Evolutionary conservation across 768 basidiomycete genomes (phyloP).

Genomic region (Filobasidium floriforme): DNA sequence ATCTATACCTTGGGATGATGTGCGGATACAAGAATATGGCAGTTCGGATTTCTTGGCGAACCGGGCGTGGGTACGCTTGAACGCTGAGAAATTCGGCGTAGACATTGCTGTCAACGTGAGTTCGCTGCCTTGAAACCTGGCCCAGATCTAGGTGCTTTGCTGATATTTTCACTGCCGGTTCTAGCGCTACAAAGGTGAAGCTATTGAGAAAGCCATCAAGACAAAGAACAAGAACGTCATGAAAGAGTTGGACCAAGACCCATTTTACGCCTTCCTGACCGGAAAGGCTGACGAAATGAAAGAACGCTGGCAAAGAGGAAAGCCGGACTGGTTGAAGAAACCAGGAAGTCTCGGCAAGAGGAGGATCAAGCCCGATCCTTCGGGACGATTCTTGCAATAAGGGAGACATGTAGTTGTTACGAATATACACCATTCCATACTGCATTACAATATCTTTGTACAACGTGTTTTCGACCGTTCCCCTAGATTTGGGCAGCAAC

Average conservation of each 20-base stretch:
- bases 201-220: too few relatives aligned
- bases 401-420: neutral
- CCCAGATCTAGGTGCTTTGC: too few relatives aligned
- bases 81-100: neutral
- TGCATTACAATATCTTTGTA: neutral
- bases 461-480: neutral
- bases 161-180: too few relatives aligned
- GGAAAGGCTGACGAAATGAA: neutral
- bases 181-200: too few relatives aligned
- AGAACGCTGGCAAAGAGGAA: neutral
- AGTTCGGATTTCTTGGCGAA: neutral
- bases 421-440: neutral
- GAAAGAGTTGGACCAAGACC: neutral
- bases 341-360: constrained; percentile 2
- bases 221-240: too few relatives aligned
- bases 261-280: neutral
- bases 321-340: neutral
- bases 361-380: neutral
- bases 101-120: too few relatives aligned
- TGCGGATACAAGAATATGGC: constrained; percentile 5
- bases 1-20: constrained; percentile 2
- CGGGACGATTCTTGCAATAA: neutral
- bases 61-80: constrained; percentile 1
- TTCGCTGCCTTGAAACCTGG: too few relatives aligned
- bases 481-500: constrained; percentile 70